phyloP scores from a whole-genome alignment of 306 rosid genomes.

The Gillenia trifoliata region DNA sequence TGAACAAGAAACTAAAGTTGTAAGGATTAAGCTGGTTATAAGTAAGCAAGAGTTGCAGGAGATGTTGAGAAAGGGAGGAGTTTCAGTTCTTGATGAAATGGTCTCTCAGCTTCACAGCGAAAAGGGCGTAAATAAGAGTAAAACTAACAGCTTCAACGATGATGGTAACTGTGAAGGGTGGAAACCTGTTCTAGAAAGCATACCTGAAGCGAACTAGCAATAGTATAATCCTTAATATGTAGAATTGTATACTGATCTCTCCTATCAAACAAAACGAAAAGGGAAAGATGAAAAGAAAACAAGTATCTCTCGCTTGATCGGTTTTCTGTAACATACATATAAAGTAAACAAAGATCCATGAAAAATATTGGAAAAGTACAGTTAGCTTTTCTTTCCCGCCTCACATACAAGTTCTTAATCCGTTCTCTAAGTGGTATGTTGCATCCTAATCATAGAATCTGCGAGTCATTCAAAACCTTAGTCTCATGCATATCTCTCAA shows the following conservation, averaged over 20 bases:
- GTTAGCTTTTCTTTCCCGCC: not conserved
- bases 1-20: slow-evolving; percentile 37
- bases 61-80: slow-evolving; percentile 54
- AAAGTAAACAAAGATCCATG: slow-evolving; percentile 10
- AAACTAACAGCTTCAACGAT: slow-evolving; percentile 17
- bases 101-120: slow-evolving; percentile 33
- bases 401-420: not conserved
- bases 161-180: slow-evolving; percentile 33
- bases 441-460: not conserved
- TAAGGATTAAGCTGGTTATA: slow-evolving; percentile 72
- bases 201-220: slow-evolving; percentile 70
- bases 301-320: not conserved
- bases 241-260: not conserved
- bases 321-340: slow-evolving; percentile 1
- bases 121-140: slow-evolving; percentile 22
- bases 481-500: not conserved
- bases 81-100: slow-evolving; percentile 43
- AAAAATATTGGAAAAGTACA: not conserved
- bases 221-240: not conserved
- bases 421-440: not conserved
- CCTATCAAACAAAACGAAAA: not conserved
- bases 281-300: not conserved
- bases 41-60: slow-evolving; percentile 59
- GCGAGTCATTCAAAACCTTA: not conserved
- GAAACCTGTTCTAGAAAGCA: slow-evolving; percentile 74